Percentiles rank a stretch among this genome's conserved stretches.
Evolutionary conservation across 2,329 filamentous ascomycete species (phyloP).

Genomic region (Xylariaceae sp.): DNA sequence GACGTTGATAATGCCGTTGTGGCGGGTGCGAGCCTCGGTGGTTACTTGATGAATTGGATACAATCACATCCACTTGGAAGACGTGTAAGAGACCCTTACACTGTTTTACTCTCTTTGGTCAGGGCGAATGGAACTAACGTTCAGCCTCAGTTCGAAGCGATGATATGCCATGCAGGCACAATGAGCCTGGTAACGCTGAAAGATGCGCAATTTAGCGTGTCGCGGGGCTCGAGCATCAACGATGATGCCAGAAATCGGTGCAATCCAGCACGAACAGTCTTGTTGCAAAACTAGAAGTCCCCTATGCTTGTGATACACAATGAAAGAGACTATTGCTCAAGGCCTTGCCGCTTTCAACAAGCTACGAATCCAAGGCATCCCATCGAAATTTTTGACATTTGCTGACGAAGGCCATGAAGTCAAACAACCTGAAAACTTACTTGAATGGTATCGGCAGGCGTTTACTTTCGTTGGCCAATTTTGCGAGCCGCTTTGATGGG

Average conservation of each 20-base stretch:
- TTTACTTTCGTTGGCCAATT: slow-evolving; percentile 22
- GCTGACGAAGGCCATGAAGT: slow-evolving; percentile 20
- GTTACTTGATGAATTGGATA: slow-evolving; percentile 61
- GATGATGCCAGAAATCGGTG: slow-evolving; percentile 47
- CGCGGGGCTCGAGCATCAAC: slow-evolving; percentile 24
- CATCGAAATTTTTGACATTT: slow-evolving; percentile 24
- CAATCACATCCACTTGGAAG: slow-evolving; percentile 52
- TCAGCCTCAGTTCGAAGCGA: slow-evolving; percentile 47
- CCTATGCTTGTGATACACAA: slow-evolving; percentile 73
- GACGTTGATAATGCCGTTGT: slow-evolving; percentile 53
- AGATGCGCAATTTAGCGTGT: background rate
- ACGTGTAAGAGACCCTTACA: slow-evolving; percentile 29
- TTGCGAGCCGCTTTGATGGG: too few species aligned
- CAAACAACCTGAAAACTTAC: slow-evolving; percentile 13
- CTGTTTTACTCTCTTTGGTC: background rate
- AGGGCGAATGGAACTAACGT: background rate
- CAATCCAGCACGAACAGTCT: slow-evolving; percentile 46
- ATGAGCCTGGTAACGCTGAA: slow-evolving; percentile 32
- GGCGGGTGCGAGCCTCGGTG: slow-evolving; percentile 54
- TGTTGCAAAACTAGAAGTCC: slow-evolving; percentile 56
- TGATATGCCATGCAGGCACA: slow-evolving; percentile 53
- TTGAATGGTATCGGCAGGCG: slow-evolving; percentile 21
- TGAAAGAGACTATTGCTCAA: slow-evolving; percentile 59
- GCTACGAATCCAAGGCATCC: slow-evolving; percentile 16
- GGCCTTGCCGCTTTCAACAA: slow-evolving; percentile 30